Conservation (phyloP, 2,329 filamentous ascomycete genomes). For the Colletotrichum gloeosporioides region DNA sequence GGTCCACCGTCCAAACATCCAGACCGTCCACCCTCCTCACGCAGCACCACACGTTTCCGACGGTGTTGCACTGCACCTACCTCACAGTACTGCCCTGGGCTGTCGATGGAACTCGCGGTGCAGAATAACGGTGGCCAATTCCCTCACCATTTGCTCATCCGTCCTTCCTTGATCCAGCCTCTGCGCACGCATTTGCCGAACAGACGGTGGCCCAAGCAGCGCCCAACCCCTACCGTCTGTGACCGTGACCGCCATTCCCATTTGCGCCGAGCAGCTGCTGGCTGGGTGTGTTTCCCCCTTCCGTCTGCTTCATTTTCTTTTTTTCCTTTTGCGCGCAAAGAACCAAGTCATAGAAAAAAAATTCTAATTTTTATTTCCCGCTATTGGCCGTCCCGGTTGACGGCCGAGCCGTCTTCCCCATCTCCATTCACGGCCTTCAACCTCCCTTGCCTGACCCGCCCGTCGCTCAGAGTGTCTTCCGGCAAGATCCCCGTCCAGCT, state of each 20-base stretch:
- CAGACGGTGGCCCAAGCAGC: constrained; percentile 4
- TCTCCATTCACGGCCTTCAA: background rate
- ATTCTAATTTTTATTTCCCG: background rate
- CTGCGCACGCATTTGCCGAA: constrained; percentile 3
- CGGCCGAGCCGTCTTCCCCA: constrained; percentile 3
- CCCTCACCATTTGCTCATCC: constrained; percentile 64
- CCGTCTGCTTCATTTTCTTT: background rate
- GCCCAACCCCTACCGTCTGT: constrained; percentile 17
- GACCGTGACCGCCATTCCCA: constrained; percentile 17
- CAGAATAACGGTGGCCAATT: constrained; percentile 36
- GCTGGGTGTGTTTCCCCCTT: background rate
- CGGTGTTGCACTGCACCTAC: background rate
- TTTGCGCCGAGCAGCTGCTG: constrained; percentile 1
- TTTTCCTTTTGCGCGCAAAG: background rate
- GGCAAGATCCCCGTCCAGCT: constrained; percentile 20
- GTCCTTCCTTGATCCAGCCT: constrained; percentile 35
- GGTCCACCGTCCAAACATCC: background rate
- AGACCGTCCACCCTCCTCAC: background rate
- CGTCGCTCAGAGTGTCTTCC: constrained; percentile 10
- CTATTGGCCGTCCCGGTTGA: constrained; percentile 4
- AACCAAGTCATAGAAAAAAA: background rate
- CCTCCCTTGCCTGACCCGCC: constrained; percentile 10
- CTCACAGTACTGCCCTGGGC: background rate
- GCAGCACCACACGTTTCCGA: background rate
- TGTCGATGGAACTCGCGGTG: background rate